A percentile compares a stretch with the other conserved stretches of the same genome.
Evolutionary conservation across 1,284 basidiomycete genomes (phyloP).

Genomic region (Crepidotus sp.): DNA sequence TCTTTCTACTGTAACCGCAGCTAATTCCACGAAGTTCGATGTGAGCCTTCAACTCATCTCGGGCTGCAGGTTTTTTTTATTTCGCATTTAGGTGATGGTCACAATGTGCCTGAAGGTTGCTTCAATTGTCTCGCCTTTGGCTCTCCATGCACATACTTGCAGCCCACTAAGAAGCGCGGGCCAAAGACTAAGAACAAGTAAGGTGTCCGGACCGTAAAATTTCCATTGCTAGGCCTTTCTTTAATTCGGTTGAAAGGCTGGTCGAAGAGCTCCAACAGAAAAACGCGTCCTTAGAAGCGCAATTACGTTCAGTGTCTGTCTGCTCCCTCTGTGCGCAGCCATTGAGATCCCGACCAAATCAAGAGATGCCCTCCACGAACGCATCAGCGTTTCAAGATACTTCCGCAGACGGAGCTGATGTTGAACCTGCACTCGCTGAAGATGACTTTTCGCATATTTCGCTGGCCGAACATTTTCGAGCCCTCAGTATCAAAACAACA

Average conservation of each 20-base stretch:
- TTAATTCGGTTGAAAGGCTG: not conserved
- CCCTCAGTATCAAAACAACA: not conserved
- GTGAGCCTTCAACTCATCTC: slow-evolving; percentile 1
- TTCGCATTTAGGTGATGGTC: slow-evolving; percentile 8
- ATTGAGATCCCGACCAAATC: not conserved
- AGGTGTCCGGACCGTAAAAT: not conserved
- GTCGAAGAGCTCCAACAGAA: slow-evolving; percentile 14
- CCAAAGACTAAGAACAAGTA: slow-evolving; percentile 15
- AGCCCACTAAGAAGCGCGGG: slow-evolving; percentile 7
- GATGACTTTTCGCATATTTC: not conserved
- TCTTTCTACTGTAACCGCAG: not conserved
- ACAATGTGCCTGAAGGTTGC: slow-evolving; percentile 4
- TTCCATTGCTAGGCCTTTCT: not conserved
- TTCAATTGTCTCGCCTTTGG: slow-evolving; percentile 12
- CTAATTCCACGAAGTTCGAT: slow-evolving; percentile 11
- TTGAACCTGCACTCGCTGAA: not conserved
- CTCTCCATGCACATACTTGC: slow-evolving; percentile 10
- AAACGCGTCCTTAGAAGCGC: slow-evolving; percentile 9
- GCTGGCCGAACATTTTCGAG: not conserved
- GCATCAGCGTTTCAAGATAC: not conserved
- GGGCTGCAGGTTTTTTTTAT: not conserved
- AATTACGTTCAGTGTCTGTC: slow-evolving; percentile 8
- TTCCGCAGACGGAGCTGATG: not conserved
- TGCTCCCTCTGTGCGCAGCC: slow-evolving; percentile 14
- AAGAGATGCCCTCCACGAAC: not conserved